phyloP scores from a whole-genome alignment of 345 rosid genomes.

The Luvunga scandens region DNA sequence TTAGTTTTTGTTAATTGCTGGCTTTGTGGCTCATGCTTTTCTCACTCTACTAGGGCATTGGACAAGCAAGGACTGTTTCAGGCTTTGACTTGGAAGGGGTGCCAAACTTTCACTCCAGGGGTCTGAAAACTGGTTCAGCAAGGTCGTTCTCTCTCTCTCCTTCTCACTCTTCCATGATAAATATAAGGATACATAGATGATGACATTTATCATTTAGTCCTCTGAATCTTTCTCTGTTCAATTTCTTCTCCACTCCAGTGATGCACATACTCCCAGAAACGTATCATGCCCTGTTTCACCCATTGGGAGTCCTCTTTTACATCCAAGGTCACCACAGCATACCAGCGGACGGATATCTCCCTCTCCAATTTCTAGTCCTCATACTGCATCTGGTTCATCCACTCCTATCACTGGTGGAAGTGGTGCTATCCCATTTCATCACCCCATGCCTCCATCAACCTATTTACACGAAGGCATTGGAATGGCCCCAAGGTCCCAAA shows the following conservation, averaged over 20 bases:
- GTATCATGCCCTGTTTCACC: constrained; percentile 66
- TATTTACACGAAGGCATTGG: constrained; percentile 56
- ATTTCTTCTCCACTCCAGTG: constrained; percentile 36
- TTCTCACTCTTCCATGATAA: background rate
- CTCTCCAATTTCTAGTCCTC: constrained; percentile 67
- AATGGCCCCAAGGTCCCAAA: constrained; percentile 38
- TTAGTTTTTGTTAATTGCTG: constrained; percentile 16
- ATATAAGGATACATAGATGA: background rate
- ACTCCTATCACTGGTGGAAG: constrained; percentile 57
- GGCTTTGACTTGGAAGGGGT: constrained; percentile 45
- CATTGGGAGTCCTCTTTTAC: constrained; percentile 55
- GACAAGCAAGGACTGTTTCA: constrained; percentile 41
- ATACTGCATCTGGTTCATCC: constrained; percentile 58
- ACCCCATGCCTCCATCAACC: constrained; percentile 39
- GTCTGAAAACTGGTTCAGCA: constrained; percentile 36
- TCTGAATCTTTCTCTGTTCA: background rate
- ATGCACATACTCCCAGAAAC: constrained; percentile 44
- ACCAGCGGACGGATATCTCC: constrained; percentile 60
- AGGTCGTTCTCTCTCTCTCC: constrained; percentile 39
- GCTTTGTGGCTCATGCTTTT: constrained; percentile 17
- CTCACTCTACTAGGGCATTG: constrained; percentile 45
- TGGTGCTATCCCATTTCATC: constrained; percentile 63
- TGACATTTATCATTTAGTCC: background rate
- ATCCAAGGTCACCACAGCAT: constrained; percentile 53
- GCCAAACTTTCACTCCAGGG: constrained; percentile 43